Conservation (phyloP, 108 stramenopile species). For the Skeletonema costatum region DNA sequence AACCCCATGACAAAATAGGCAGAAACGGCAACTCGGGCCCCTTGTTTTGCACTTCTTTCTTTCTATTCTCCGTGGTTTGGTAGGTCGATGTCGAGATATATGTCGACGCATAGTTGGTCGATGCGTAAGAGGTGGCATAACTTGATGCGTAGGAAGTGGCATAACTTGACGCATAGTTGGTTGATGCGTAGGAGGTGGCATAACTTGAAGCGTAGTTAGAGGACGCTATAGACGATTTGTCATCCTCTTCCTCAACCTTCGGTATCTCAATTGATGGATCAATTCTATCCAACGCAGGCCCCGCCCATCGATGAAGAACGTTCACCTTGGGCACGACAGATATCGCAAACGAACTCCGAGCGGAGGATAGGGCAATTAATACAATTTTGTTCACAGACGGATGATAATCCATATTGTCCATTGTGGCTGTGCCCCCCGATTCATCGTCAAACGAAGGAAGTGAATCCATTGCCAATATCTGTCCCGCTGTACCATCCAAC, state of each 20-base stretch:
- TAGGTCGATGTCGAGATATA: conserved; percentile 32
- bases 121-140: neutral
- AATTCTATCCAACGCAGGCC: conserved; percentile 52
- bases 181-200: neutral
- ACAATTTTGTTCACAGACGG: conserved; percentile 43
- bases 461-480: conserved; percentile 79
- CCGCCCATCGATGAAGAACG: conserved; percentile 86
- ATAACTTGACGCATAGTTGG: neutral
- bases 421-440: conserved; percentile 4
- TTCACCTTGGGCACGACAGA: conserved; percentile 83
- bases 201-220: conserved; percentile 11
- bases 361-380: conserved; percentile 82
- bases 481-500: conserved; percentile 88
- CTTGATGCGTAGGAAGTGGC: neutral
- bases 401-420: conserved; percentile 16
- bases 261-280: conserved; percentile 13
- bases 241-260: conserved; percentile 1
- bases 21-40: conserved; percentile 42
- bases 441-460: conserved; percentile 56
- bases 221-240: conserved; percentile 15
- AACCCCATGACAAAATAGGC: conserved; percentile 89
- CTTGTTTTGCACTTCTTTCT: neutral
- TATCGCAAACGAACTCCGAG: conserved; percentile 85
- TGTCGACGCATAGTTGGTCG: conserved; percentile 15
- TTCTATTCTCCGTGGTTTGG: neutral